Evolutionary conservation across 2,329 filamentous ascomycete genomes (phyloP), one percentile per base, ranked within the genome.

Genomic region (Macrophomina pseudophaseolina): DNA sequence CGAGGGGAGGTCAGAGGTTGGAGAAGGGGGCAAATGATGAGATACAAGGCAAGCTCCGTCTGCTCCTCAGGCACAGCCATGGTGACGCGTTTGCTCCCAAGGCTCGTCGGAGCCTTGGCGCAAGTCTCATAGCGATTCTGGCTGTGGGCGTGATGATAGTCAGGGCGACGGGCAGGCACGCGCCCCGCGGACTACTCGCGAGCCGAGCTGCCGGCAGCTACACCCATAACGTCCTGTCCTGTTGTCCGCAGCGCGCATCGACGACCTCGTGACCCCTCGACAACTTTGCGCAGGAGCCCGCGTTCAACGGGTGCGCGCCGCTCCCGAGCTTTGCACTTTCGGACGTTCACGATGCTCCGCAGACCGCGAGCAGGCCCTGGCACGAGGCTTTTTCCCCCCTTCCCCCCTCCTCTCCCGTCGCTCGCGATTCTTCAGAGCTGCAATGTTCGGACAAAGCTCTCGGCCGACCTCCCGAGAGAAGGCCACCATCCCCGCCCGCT

Each of bases 391-490:
- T 54, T 62, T 60, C 35, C 35, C 28, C 28, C 35, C 38, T 62
- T 60, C 35, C 35, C 28, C 28, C 35, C 38, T 18, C 12, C 7
- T 9, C 16, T 40, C n/a, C 16, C 11, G 4, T 58, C 53, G n/a
- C 3, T 33, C 11, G 11, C 56, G 16, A 44, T 58, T 35, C 38
- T 58, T 28, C 35, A 38, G 5, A 30, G 30, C 12, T n/a, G 30
- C 32, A 18, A 16, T 18, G 30, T n/a, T 62, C 58, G 58, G 58
- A 51, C 44, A 62, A 62, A 62, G 44, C 44, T 62, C 58, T 62
- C 58, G 58, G 58, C 58, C 58, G 58, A 62, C 32, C 30, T 28
- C 16, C 58, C 58, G 58, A 62, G 58, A 62, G 58, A 62, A 35
- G 46, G 44, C 53, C 53, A 59, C 23, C 40, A 12, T 49, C 42